A percentile compares a stretch with the other conserved stretches of the same genome.
Conservation (phyloP, 805 yeast species). For the Starmerella asiatica region DNA sequence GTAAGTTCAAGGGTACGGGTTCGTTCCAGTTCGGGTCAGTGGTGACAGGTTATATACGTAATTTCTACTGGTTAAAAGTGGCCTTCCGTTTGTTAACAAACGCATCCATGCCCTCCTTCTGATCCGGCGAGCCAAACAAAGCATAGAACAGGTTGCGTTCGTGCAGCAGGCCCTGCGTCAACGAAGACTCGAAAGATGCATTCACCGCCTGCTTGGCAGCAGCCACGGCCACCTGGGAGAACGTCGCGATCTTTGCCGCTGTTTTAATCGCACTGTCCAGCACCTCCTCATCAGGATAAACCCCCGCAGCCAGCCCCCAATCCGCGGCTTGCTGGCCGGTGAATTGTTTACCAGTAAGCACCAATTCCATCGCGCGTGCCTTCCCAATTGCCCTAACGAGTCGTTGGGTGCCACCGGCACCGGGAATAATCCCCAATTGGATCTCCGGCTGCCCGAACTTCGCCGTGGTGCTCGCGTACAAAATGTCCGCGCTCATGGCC, state of each 20-base stretch:
- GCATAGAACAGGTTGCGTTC: slow-evolving; percentile 37
- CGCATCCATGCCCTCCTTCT: slow-evolving; percentile 39
- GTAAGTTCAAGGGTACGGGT: too few relatives aligned
- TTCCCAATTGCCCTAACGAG: slow-evolving; percentile 38
- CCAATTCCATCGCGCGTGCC: slow-evolving; percentile 36
- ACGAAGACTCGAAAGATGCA: slow-evolving; percentile 28
- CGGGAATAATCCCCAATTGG: slow-evolving; percentile 39
- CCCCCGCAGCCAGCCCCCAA: slow-evolving; percentile 38
- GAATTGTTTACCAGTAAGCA: slow-evolving; percentile 36
- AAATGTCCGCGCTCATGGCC: slow-evolving; percentile 41
- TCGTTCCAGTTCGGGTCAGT: too few relatives aligned
- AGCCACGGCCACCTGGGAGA: slow-evolving; percentile 33
- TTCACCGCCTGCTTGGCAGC: slow-evolving; percentile 37
- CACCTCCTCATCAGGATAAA: slow-evolving; percentile 30
- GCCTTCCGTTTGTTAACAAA: slow-evolving; percentile 36
- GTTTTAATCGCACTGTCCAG: slow-evolving; percentile 34
- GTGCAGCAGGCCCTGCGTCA: slow-evolving; percentile 31
- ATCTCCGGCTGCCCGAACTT: slow-evolving; percentile 45
- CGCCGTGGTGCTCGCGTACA: slow-evolving; percentile 38
- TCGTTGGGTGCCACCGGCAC: slow-evolving; percentile 43
- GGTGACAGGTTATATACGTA: background rate
- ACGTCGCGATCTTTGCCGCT: slow-evolving; percentile 32
- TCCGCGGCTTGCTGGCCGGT: slow-evolving; percentile 34
- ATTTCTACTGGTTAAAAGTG: slow-evolving; percentile 23
- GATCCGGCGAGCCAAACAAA: slow-evolving; percentile 36